phyloP scores from a whole-genome alignment of 139 green algal species.

The Chlorella vulgaris region DNA sequence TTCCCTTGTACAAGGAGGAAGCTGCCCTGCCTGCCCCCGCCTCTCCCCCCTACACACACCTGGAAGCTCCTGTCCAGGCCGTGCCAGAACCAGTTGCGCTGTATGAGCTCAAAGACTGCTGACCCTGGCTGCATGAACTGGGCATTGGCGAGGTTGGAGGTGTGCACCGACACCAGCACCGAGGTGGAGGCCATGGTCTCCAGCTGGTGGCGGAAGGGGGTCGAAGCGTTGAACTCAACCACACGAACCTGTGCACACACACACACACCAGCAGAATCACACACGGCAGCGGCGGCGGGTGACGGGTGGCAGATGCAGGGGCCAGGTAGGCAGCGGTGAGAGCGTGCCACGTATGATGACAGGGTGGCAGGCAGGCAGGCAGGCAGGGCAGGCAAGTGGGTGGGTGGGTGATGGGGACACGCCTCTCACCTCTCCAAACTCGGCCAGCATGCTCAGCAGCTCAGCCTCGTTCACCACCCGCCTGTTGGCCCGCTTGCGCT shows the following conservation, averaged over 20 bases:
- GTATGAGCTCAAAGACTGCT: constrained; percentile 82
- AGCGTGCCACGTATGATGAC: too few species aligned
- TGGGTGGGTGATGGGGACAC: neutral
- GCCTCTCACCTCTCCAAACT: constrained; percentile 67
- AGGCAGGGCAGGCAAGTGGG: neutral
- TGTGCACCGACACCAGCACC: constrained; percentile 85
- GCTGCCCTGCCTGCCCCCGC: neutral
- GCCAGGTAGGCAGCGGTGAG: too few species aligned
- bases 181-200: constrained; percentile 68
- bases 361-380: too few species aligned
- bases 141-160: constrained; percentile 83
- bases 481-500: constrained; percentile 84
- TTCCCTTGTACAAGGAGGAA: too few species aligned
- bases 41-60: constrained; percentile 1
- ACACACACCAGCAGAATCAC: neutral
- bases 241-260: constrained; percentile 44
- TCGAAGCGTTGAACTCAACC: constrained; percentile 63
- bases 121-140: constrained; percentile 79
- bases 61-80: constrained; percentile 64
- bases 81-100: constrained; percentile 86
- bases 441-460: constrained; percentile 67
- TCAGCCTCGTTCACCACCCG: constrained; percentile 80
- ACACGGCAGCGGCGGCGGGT: neutral
- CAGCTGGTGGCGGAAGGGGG: constrained; percentile 79
- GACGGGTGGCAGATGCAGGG: neutral